Evolutionary conservation across 176 grass and related monocot species (phyloP), one percentile per base, ranked within the genome.

Genomic region (Dactylis glomerata): DNA sequence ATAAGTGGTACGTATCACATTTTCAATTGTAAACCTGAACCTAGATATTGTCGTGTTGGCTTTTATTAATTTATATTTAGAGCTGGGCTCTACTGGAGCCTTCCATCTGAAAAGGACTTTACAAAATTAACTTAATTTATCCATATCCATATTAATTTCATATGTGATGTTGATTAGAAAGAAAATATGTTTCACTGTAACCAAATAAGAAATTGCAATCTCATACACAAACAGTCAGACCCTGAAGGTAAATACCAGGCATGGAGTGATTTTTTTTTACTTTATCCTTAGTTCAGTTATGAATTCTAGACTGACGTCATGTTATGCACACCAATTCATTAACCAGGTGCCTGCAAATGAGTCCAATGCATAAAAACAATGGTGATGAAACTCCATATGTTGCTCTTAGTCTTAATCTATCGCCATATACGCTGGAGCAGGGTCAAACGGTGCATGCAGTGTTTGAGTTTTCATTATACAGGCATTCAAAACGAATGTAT

Each of bases 401-500:
- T 52, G 69, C 85, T 74, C 31, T 86, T 14, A 0, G 0, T 40
- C 85, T 81, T 52, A n/a, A n/a, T n/a, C n/a, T n/a, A n/a, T n/a
- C n/a, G n/a, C n/a, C n/a, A n/a, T n/a, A n/a, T n/a, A n/a, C n/a
- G n/a, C n/a, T 81, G 22, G 63, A 74, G 44, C 41, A 27, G 33
- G 69, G 12, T 54, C 16, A 17, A 12, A 32, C 24, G 2, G 50
- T 81, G 12, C 3, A 54, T 54, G 56, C 32, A 31, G 77, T 63
- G 31, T 73, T 86, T 3, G 67, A 86, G 84, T 41, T 87, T 19
- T 87, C 77, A 44, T 32, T 87, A 15, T 87, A 75, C 45, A 87
- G 75, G 34, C 78, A 87, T 30, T 87, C 85, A 44, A 52, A 33
- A 33, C 45, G 34, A 32, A 30, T 26, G 24, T 74, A 81, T 33